Evolutionary conservation across 345 rosid species (phyloP).

Genomic region (Hibiscus trionum): DNA sequence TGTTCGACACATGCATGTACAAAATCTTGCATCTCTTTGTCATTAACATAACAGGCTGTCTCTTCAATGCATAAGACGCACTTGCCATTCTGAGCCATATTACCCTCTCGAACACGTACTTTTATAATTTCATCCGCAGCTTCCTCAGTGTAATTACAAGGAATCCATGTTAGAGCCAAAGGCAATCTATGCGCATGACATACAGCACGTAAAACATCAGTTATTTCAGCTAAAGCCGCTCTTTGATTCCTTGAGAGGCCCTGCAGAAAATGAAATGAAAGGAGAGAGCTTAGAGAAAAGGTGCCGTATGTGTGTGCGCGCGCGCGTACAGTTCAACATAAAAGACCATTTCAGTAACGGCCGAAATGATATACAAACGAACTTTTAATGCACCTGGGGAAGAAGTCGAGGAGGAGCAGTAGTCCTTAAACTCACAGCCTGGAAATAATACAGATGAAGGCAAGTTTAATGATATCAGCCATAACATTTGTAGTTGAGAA

Average conservation of each 20-base stretch:
- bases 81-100: conserved; percentile 25
- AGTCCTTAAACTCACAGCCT: conserved; percentile 78
- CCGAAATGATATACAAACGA: conserved; percentile 6
- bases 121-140: conserved; percentile 31
- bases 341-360: not conserved
- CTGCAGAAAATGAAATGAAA: conserved; percentile 34
- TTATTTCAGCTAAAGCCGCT: conserved; percentile 69
- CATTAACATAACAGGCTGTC: conserved; percentile 70
- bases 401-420: conserved; percentile 45
- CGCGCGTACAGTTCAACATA: not conserved
- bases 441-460: conserved; percentile 24
- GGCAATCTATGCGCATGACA: conserved; percentile 88
- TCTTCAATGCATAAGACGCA: conserved; percentile 58
- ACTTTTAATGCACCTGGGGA: conserved; percentile 39
- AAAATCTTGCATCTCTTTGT: conserved; percentile 64
- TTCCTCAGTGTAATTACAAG: conserved; percentile 47
- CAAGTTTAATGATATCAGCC: conserved; percentile 7
- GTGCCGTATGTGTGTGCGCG: not conserved
- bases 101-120: conserved; percentile 34
- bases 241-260: conserved; percentile 58
- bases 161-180: conserved; percentile 87
- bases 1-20: conserved; percentile 74
- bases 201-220: conserved; percentile 67
- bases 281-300: conserved; percentile 6
- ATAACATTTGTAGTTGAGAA: not conserved